Conservation (phyloP, 108 stramenopile species). For the Cylindrotheca fusiformis region DNA sequence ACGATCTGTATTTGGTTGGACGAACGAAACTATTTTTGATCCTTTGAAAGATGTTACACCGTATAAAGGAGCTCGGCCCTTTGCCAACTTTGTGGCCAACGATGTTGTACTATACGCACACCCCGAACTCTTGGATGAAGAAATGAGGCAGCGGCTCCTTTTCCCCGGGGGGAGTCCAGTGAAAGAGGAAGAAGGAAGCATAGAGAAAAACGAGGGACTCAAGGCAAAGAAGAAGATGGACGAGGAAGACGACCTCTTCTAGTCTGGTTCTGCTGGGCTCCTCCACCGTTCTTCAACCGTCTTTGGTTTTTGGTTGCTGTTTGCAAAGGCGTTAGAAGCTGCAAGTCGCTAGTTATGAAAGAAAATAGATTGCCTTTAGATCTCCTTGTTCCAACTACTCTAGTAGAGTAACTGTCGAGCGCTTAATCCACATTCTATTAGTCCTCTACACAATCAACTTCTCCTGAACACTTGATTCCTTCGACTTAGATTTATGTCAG, state of each 20-base stretch:
- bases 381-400: too few species aligned
- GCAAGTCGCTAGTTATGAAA: too few species aligned
- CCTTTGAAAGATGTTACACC: constrained; percentile 54
- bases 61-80: constrained; percentile 61
- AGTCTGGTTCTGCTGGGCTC: neutral
- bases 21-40: constrained; percentile 67
- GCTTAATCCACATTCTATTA: too few species aligned
- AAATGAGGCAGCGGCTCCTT: constrained; percentile 41
- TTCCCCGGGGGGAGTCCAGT: neutral
- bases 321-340: too few species aligned
- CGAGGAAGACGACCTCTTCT: neutral
- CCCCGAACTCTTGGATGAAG: constrained; percentile 61
- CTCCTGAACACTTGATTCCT: too few species aligned
- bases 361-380: too few species aligned
- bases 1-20: constrained; percentile 55
- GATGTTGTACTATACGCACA: constrained; percentile 65
- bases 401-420: too few species aligned
- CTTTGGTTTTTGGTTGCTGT: too few species aligned
- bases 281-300: too few species aligned
- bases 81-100: constrained; percentile 81
- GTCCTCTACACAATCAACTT: too few species aligned
- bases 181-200: neutral
- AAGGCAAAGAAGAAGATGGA: neutral
- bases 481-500: too few species aligned
- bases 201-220: neutral